Percentiles rank a stretch among this genome's conserved stretches.
phyloP scores from a whole-genome alignment of 768 basidiomycete genomes.

The Termitomyces sp. region DNA sequence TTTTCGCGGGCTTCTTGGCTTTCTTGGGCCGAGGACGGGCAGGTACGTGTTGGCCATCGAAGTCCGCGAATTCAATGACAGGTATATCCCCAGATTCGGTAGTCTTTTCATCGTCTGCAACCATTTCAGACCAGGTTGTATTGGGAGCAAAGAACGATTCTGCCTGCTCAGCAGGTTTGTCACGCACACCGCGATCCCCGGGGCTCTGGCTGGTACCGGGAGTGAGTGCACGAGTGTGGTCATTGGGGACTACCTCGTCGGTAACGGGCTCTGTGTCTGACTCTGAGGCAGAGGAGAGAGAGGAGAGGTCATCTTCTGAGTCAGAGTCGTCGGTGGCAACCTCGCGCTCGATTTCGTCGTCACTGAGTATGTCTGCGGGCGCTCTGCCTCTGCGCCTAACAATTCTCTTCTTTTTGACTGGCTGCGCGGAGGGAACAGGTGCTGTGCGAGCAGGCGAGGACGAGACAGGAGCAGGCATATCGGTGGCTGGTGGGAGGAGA shows the following conservation, averaged over 20 bases:
- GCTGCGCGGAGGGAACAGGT: constrained; percentile 25
- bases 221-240: constrained; percentile 51
- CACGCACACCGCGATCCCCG: constrained; percentile 29
- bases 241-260: constrained; percentile 50
- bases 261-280: constrained; percentile 68
- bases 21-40: constrained; percentile 31
- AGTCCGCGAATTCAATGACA: constrained; percentile 76
- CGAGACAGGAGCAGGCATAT: constrained; percentile 43
- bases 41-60: constrained; percentile 32
- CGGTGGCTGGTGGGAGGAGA: constrained; percentile 20
- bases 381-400: constrained; percentile 62
- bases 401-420: constrained; percentile 36
- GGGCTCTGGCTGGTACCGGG: constrained; percentile 65
- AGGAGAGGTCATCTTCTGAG: constrained; percentile 56
- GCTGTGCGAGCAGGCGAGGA: constrained; percentile 25
- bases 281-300: constrained; percentile 54
- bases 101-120: constrained; percentile 57
- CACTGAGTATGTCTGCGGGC: constrained; percentile 55
- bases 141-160: constrained; percentile 49
- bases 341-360: constrained; percentile 75
- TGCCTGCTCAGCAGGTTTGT: constrained; percentile 25
- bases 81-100: constrained; percentile 65
- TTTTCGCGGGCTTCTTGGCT: constrained; percentile 33
- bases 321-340: constrained; percentile 70
- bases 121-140: constrained; percentile 80